These are phyloP conservation scores for Furcasterigmium furcatum DNA, from an alignment of 2,329 filamentous ascomycete species.

Conservation along the genomic window DNA sequence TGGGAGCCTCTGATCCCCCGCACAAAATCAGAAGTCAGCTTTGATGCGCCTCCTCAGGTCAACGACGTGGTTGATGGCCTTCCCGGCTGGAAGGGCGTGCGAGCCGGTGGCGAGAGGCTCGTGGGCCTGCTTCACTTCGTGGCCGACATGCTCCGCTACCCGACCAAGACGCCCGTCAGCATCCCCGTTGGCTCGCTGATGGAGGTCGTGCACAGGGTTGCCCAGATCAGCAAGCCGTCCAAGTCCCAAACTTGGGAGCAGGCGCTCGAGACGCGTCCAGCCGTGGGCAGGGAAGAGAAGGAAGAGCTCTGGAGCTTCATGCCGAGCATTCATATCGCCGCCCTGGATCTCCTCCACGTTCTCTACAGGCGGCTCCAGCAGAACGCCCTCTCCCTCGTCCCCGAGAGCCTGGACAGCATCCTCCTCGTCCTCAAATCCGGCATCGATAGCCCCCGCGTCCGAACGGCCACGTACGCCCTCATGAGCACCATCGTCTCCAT, in stretches of 20 bases:
- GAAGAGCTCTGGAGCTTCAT: conserved; percentile 74
- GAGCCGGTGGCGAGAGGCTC: conserved; percentile 68
- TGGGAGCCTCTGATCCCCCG: conserved; percentile 68
- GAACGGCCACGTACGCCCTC: conserved; percentile 58
- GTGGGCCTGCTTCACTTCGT: conserved; percentile 64
- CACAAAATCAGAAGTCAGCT: conserved; percentile 34
- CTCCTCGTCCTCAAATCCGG: conserved; percentile 65
- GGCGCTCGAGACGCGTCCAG: conserved; percentile 63
- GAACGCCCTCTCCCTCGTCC: conserved; percentile 55
- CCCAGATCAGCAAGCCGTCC: conserved; percentile 58
- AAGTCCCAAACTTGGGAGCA: conserved; percentile 43
- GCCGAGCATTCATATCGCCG: conserved; percentile 70
- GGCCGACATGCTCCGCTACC: conserved; percentile 56
- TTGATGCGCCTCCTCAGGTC: conserved; percentile 44
- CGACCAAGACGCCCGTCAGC: conserved; percentile 63
- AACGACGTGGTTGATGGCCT: conserved; percentile 46
- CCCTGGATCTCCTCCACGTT: conserved; percentile 58
- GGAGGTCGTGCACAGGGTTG: conserved; percentile 68
- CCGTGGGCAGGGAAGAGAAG: conserved; percentile 75
- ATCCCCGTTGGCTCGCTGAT: conserved; percentile 66
- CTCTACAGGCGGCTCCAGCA: conserved; percentile 56
- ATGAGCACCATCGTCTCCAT: conserved; percentile 55
- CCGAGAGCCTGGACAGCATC: conserved; percentile 67
- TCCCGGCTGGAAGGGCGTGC: conserved; percentile 72
- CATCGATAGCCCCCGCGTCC: conserved; percentile 49